Percentiles rank a stretch among this genome's conserved stretches.
Evolutionary conservation across 805 yeast genomes (phyloP).

Genomic region (Kregervanrija delftensis): DNA sequence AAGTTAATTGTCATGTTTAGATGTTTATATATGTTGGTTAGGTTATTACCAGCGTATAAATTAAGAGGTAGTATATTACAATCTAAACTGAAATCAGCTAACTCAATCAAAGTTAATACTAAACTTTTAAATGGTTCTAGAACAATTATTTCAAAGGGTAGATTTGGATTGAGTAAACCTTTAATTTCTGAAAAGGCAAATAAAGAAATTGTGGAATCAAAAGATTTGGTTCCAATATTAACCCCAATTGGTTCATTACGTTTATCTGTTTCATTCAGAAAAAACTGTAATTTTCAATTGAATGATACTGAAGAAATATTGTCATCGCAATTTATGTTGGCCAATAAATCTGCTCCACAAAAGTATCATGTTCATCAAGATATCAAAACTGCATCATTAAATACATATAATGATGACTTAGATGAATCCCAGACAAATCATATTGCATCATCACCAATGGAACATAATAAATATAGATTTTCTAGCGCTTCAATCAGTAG

Average conservation of each 20-base stretch:
- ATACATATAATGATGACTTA: too few species aligned
- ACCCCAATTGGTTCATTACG: constrained; percentile 71
- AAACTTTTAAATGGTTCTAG: constrained; percentile 69
- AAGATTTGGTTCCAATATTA: constrained; percentile 59
- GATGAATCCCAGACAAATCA: constrained; percentile 3
- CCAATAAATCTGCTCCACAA: constrained; percentile 2
- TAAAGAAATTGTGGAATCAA: constrained; percentile 33
- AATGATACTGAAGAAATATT: constrained; percentile 60
- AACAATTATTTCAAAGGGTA: constrained; percentile 73
- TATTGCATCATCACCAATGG: constrained; percentile 5
- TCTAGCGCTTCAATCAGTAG: constrained; percentile 20
- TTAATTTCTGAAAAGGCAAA: constrained; percentile 20
- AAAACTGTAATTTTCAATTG: constrained; percentile 59
- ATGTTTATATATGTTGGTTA: constrained; percentile 56
- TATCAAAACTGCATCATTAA: background rate
- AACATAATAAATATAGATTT: constrained; percentile 12
- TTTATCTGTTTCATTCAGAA: constrained; percentile 74
- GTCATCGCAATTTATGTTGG: constrained; percentile 31
- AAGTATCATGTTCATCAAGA: background rate
- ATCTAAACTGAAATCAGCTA: constrained; percentile 25
- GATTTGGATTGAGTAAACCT: constrained; percentile 79
- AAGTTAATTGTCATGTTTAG: constrained; percentile 70
- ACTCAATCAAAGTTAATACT: constrained; percentile 38
- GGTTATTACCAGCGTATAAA: constrained; percentile 67
- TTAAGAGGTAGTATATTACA: constrained; percentile 41